A percentile compares a stretch with the other conserved stretches of the same genome.
phyloP scores from a whole-genome alignment of 768 basidiomycete species.

The Russula foetens region DNA sequence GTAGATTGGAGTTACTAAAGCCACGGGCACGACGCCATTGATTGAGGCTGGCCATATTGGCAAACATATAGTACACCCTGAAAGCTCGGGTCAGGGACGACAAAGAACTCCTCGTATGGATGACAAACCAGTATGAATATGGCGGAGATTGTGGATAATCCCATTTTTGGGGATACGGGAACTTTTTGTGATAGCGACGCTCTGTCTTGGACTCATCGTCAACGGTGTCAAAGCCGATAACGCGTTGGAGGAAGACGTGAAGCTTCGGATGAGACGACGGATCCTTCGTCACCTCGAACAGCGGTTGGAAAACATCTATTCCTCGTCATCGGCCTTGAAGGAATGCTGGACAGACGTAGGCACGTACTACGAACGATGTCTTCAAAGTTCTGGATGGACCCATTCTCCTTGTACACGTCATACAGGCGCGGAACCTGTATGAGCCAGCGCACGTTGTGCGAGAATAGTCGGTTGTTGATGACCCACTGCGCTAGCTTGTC shows the following conservation, averaged over 20 bases:
- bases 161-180: constrained; percentile 89
- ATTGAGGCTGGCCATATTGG: constrained; percentile 92
- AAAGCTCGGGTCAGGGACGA: constrained; percentile 6
- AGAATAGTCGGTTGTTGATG: constrained; percentile 84
- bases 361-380: constrained; percentile 82
- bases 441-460: constrained; percentile 97
- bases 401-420: constrained; percentile 88
- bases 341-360: not conserved
- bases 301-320: constrained; percentile 81
- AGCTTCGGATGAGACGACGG: constrained; percentile 87
- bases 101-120: not conserved
- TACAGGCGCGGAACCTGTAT: constrained; percentile 94
- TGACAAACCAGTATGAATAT: constrained; percentile 83
- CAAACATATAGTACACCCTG: constrained; percentile 97
- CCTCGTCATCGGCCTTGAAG: not conserved
- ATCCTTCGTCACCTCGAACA: constrained; percentile 95
- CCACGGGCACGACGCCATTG: constrained; percentile 82
- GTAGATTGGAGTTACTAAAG: constrained; percentile 60
- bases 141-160: constrained; percentile 84
- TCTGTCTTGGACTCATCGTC: constrained; percentile 97
- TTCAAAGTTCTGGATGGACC: constrained; percentile 77
- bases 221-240: constrained; percentile 96
- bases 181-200: constrained; percentile 85
- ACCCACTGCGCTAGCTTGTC: constrained; percentile 98
- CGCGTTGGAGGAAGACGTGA: constrained; percentile 90